Evolutionary conservation across 176 grass and related monocot genomes (phyloP), one percentile per base, ranked within the genome.

Genomic region (Musa schizocarpa): DNA sequence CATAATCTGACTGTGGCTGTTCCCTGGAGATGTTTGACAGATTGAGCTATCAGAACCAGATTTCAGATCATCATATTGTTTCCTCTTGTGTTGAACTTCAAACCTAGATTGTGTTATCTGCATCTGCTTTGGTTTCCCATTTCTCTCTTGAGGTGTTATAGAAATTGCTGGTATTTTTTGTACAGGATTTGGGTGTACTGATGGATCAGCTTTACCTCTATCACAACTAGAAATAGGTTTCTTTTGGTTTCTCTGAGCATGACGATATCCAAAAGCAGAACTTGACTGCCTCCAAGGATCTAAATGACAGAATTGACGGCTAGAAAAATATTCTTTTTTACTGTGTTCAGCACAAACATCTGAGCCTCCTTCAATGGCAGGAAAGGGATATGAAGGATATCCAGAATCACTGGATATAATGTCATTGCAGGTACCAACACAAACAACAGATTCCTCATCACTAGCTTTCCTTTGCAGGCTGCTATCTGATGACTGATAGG

Each of bases 381-480:
- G 71, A 79, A 81, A 88, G 8, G 70, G 53, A 73, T 78, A 85
- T 20, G 65, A 16, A 61, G 73, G 70, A 83, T 77, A 85, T 63
- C 80, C 81, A 79, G 67, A 88, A 22, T 78, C 71, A 81, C 71
- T 78, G n/a, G 83, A 81, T 67, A 78, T 56, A 80, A 78, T 75
- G 53, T 92, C 83, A 78, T 73, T 83, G 78, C 71, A 22, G 20
- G 87, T 78, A 67, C 80, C 80, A 68, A 91, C 70, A 63, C 78
- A 71, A 17, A 65, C 75, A 53, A 81, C 80, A 23, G 80, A 75
- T 74, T 88, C 82, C 58, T 65, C 81, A 72, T 85, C 81, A 14
- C 69, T 74, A 53, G 81, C 74, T 21, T 78, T 74, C 56, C 74
- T 67, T 78, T 73, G 84, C 52, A 76, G 83, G 81, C 14, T 50